phyloP scores from a whole-genome alignment of 306 rosid species.

The Prosopis cineraria region DNA sequence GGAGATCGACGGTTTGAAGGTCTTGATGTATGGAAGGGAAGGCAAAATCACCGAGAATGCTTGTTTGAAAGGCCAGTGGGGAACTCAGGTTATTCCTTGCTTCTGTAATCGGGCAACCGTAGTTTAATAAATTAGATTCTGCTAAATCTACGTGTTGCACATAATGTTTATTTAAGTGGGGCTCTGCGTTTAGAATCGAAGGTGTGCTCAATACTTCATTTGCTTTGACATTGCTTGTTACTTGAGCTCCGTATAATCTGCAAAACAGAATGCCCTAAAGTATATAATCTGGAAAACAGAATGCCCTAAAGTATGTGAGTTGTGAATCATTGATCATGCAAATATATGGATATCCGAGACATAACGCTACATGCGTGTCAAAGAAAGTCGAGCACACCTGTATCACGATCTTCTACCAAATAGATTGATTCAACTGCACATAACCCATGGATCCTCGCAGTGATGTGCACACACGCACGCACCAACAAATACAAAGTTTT shows the following conservation, averaged over 20 bases:
- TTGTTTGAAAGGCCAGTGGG: slow-evolving; percentile 97
- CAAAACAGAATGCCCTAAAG: background rate
- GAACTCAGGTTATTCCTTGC: slow-evolving; percentile 71
- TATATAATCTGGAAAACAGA: background rate
- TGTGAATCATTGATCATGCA: background rate
- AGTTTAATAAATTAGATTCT: background rate
- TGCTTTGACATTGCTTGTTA: background rate
- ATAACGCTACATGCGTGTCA: background rate
- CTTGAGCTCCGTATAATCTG: background rate
- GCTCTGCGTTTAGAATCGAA: background rate
- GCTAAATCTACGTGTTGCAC: background rate
- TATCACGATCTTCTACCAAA: background rate
- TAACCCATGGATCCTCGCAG: background rate
- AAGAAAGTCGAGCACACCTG: background rate
- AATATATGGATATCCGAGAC: background rate
- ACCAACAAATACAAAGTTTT: background rate
- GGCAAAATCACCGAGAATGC: slow-evolving; percentile 59
- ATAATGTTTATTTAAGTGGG: background rate
- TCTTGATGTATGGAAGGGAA: slow-evolving; percentile 68
- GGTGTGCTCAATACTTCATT: background rate
- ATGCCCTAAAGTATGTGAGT: background rate
- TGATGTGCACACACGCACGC: background rate
- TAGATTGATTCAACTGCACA: background rate
- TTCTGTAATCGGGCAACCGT: background rate
- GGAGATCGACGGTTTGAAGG: slow-evolving; percentile 73